Evolutionary conservation across 192 early-diverging fungal species (phyloP).

Genomic region (Geosiphon pyriformis): DNA sequence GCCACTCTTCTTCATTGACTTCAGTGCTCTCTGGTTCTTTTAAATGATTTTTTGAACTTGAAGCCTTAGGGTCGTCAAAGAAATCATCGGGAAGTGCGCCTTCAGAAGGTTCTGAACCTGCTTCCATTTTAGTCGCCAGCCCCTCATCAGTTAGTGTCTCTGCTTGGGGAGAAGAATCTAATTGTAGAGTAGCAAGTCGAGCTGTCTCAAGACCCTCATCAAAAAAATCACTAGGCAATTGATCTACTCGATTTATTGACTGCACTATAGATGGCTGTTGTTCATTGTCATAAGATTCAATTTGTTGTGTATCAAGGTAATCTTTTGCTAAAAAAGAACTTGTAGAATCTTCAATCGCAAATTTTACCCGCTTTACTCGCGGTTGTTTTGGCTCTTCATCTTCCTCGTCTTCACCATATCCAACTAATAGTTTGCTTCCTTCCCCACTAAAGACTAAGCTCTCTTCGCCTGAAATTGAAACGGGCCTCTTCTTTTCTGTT

Average conservation of each 20-base stretch:
- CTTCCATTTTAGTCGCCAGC: background rate
- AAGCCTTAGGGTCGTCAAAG: conserved; percentile 16
- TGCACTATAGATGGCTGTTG: background rate
- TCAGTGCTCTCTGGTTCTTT: background rate
- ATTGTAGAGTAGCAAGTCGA: background rate
- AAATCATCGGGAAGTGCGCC: conserved; percentile 16
- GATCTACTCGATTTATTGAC: background rate
- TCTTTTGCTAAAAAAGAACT: background rate
- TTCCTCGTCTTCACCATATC: background rate
- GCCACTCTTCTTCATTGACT: conserved; percentile 22
- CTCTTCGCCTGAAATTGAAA: background rate
- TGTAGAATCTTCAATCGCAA: background rate
- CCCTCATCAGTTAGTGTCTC: background rate
- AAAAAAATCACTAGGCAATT: background rate
- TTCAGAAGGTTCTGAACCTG: background rate
- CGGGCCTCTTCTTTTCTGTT: background rate
- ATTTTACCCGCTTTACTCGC: background rate
- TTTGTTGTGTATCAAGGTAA: background rate
- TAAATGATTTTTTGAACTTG: background rate
- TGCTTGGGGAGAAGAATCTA: background rate
- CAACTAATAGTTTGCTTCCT: background rate
- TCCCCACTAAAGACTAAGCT: background rate
- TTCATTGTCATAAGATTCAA: background rate
- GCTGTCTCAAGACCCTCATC: background rate
- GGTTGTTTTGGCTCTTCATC: conserved; percentile 1